Conservation (phyloP, 2,329 filamentous ascomycete species). For the Ceratocystis variospora region DNA sequence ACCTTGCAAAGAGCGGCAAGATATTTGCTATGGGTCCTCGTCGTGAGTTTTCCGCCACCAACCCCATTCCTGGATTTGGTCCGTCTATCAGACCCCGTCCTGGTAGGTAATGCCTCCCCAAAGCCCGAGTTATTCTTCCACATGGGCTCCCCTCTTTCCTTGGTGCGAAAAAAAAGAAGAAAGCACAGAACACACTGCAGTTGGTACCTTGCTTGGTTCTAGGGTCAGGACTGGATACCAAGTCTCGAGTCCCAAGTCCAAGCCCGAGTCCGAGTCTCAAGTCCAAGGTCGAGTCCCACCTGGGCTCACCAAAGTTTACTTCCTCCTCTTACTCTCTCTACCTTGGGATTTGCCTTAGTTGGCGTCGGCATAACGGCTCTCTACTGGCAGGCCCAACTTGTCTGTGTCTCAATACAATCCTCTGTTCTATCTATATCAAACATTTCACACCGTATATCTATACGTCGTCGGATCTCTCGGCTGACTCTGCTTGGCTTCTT, state of each 20-base stretch:
- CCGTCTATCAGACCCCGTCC: conserved; percentile 23
- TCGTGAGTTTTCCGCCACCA: conserved; percentile 58
- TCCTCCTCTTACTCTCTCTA: conserved; percentile 6
- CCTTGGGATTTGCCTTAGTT: background rate
- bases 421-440: conserved; percentile 2
- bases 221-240: background rate
- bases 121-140: background rate
- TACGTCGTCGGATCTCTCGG: conserved; percentile 1
- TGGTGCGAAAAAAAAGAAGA: background rate
- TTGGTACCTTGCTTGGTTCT: conserved; percentile 4
- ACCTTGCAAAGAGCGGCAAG: conserved; percentile 93
- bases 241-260: background rate
- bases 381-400: conserved; percentile 1
- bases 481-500: conserved; percentile 4
- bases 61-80: conserved; percentile 35
- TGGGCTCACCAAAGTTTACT: background rate
- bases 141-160: background rate
- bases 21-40: conserved; percentile 61
- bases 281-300: background rate
- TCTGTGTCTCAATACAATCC: conserved; percentile 15
- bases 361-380: background rate
- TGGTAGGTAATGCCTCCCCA: conserved; percentile 23
- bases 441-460: background rate
- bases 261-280: background rate
- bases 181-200: background rate